These are phyloP conservation scores for Paraglomus brasilianum DNA, from an alignment of 192 early-diverging fungal species.

Conservation along the genomic window DNA sequence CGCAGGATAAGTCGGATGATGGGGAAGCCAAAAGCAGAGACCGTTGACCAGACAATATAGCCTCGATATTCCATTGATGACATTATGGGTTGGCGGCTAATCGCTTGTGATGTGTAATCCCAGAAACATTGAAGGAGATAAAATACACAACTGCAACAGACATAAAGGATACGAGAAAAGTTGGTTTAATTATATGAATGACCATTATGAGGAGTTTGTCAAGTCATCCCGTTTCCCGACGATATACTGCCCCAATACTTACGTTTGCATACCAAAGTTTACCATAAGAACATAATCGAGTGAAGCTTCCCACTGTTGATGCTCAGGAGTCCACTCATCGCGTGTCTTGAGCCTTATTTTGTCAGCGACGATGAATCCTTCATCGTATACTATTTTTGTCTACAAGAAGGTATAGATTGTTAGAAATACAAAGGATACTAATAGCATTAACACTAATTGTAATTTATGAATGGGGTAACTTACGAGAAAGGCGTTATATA, in stretches of 20 bases:
- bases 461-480: background rate
- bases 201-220: too few relatives aligned
- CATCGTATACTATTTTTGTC: slow-evolving; percentile 22
- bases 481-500: slow-evolving; percentile 12
- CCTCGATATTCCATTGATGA: slow-evolving; percentile 35
- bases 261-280: slow-evolving; percentile 18
- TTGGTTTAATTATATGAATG: background rate
- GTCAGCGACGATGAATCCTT: background rate
- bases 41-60: slow-evolving; percentile 34
- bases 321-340: background rate
- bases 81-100: slow-evolving; percentile 35
- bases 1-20: slow-evolving; percentile 31
- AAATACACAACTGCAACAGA: slow-evolving; percentile 32
- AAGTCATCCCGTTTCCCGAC: too few relatives aligned
- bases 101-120: slow-evolving; percentile 37
- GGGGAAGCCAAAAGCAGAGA: slow-evolving; percentile 30
- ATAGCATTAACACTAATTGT: background rate
- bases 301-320: background rate
- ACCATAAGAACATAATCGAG: slow-evolving; percentile 6
- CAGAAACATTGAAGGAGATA: slow-evolving; percentile 42
- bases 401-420: background rate
- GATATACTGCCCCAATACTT: background rate
- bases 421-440: background rate
- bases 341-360: background rate
- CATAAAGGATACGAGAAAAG: background rate